These are phyloP conservation scores for Geosmithia putterillii DNA, from an alignment of 2,329 filamentous ascomycete genomes.

Conservation along the genomic window DNA sequence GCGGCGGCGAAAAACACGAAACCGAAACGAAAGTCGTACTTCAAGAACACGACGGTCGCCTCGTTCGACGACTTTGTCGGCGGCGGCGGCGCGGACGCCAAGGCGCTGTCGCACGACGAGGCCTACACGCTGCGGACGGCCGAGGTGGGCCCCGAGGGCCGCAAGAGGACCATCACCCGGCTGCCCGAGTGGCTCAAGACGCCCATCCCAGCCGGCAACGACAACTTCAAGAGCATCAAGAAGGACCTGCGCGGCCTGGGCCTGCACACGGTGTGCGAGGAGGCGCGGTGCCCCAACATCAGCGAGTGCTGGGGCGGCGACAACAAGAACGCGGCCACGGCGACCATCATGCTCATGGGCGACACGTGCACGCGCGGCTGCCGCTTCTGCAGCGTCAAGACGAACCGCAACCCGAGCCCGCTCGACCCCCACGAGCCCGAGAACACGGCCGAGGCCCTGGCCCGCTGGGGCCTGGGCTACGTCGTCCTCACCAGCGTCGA, in stretches of 20 bases:
- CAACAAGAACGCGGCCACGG: slow-evolving; percentile 80
- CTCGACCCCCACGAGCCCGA: slow-evolving; percentile 94
- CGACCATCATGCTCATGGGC: slow-evolving; percentile 99
- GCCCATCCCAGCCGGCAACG: slow-evolving; percentile 68
- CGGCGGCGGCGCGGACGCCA: slow-evolving; percentile 21
- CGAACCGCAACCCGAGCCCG: slow-evolving; percentile 58
- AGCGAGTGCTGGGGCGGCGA: slow-evolving; percentile 94
- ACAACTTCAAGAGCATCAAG: slow-evolving; percentile 91
- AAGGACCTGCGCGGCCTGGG: slow-evolving; percentile 79
- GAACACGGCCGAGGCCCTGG: slow-evolving; percentile 87
- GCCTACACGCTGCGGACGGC: slow-evolving; percentile 50
- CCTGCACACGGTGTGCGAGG: slow-evolving; percentile 93
- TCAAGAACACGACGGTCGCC: slow-evolving; percentile 45
- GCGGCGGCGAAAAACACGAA: too few species aligned
- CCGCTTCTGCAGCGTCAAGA: slow-evolving; percentile 96
- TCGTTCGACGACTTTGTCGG: slow-evolving; percentile 47
- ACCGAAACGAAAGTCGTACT: slow-evolving; percentile 34
- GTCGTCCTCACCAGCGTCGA: slow-evolving; percentile 92
- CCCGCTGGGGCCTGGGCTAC: slow-evolving; percentile 88
- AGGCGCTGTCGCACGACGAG: slow-evolving; percentile 34
- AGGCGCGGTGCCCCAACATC: slow-evolving; percentile 94
- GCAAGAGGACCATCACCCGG: slow-evolving; percentile 54
- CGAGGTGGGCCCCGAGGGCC: slow-evolving; percentile 50
- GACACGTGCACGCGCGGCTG: slow-evolving; percentile 96
- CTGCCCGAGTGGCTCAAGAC: slow-evolving; percentile 95